phyloP scores from a whole-genome alignment of 208 protist genomes.

The Leishmania guyanensis region DNA sequence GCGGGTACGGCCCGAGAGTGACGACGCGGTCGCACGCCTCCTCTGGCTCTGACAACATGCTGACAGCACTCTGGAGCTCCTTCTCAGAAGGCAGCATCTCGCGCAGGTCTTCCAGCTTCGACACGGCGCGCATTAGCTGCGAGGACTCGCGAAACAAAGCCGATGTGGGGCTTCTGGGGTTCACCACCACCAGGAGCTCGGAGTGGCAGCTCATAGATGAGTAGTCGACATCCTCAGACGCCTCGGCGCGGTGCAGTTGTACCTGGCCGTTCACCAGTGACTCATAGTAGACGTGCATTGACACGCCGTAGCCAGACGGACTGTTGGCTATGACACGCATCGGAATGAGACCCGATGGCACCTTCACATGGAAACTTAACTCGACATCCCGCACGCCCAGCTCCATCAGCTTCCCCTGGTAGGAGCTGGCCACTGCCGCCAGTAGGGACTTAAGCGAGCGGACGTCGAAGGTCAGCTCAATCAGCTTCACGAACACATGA shows the following conservation, averaged over 20 bases:
- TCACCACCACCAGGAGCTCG: conserved; percentile 47
- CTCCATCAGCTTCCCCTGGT: conserved; percentile 59
- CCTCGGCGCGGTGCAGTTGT: conserved; percentile 70
- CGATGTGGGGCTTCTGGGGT: conserved; percentile 18
- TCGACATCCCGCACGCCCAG: conserved; percentile 84
- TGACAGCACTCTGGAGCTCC: conserved; percentile 13
- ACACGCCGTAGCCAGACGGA: conserved; percentile 69
- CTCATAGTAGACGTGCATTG: conserved; percentile 89
- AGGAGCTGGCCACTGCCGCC: conserved; percentile 48
- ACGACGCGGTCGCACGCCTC: conserved; percentile 13
- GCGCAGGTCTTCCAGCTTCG: conserved; percentile 40
- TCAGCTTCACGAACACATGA: conserved; percentile 88
- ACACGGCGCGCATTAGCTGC: conserved; percentile 27
- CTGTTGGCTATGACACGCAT: conserved; percentile 88
- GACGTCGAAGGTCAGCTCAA: conserved; percentile 81
- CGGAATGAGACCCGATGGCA: conserved; percentile 59
- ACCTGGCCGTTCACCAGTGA: conserved; percentile 55
- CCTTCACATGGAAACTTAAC: conserved; percentile 72
- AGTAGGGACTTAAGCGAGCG: conserved; percentile 50
- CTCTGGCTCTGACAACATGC: conserved; percentile 10
- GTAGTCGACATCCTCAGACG: conserved; percentile 63
- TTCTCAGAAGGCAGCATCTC: conserved; percentile 37
- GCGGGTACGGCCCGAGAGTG: conserved; percentile 73
- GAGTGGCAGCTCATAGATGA: conserved; percentile 25
- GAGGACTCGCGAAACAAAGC: neutral